A percentile compares a stretch with the other conserved stretches of the same genome.
phyloP scores from a whole-genome alignment of 2,329 filamentous ascomycete genomes.

The Parastagonospora avenae region DNA sequence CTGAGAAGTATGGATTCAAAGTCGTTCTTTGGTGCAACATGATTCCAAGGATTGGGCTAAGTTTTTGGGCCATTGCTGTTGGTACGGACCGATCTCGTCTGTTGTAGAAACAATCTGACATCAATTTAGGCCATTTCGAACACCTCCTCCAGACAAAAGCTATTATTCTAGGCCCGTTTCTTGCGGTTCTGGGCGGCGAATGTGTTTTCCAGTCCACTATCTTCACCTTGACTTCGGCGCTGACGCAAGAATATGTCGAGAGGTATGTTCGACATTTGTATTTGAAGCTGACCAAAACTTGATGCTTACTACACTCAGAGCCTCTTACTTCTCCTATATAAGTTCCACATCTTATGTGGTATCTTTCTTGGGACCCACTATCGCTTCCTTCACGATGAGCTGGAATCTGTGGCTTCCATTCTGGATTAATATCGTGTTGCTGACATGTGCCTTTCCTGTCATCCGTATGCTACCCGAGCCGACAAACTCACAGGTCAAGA shows the following conservation, averaged over 20 bases:
- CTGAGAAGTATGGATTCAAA: slow-evolving; percentile 34
- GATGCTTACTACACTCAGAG: slow-evolving; percentile 20
- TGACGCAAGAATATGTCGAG: slow-evolving; percentile 40
- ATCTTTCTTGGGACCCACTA: slow-evolving; percentile 40
- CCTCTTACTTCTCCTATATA: slow-evolving; percentile 45
- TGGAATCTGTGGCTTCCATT: slow-evolving; percentile 45
- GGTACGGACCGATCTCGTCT: slow-evolving; percentile 23
- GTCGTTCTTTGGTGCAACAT: slow-evolving; percentile 41
- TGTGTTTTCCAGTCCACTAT: slow-evolving; percentile 45
- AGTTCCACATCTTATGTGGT: slow-evolving; percentile 43
- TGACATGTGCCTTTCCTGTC: slow-evolving; percentile 33
- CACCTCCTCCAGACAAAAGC: slow-evolving; percentile 34
- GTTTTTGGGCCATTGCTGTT: slow-evolving; percentile 37
- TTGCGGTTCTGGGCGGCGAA: slow-evolving; percentile 41
- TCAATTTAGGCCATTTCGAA: slow-evolving; percentile 26
- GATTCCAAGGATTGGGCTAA: slow-evolving; percentile 36
- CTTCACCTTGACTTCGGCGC: slow-evolving; percentile 39
- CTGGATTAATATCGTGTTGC: slow-evolving; percentile 37
- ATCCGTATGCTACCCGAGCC: slow-evolving; percentile 26
- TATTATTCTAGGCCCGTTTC: slow-evolving; percentile 38
- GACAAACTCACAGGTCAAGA: background rate
- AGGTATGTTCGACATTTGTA: slow-evolving; percentile 18
- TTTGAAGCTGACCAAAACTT: background rate
- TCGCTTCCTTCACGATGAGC: slow-evolving; percentile 44
- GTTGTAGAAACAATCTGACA: background rate